A percentile compares a stretch with the other conserved stretches of the same genome.
Evolutionary conservation across 2,329 filamentous ascomycete genomes (phyloP).

Genomic region (Colletotrichum agaves): DNA sequence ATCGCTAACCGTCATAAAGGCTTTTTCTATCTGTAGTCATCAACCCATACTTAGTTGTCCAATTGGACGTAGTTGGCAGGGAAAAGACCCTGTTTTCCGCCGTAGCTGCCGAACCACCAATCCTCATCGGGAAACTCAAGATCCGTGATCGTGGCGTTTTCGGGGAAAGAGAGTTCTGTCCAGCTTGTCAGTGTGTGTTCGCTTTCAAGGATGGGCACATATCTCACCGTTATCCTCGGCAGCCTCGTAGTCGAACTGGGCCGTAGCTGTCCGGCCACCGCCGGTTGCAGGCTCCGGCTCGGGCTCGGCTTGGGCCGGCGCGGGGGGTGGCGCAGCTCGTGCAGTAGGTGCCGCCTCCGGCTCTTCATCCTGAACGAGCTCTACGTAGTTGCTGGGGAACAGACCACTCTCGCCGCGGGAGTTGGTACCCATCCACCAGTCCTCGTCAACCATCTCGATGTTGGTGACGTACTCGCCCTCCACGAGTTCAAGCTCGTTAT

Average conservation of each 20-base stretch:
- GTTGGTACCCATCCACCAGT: conserved; percentile 99
- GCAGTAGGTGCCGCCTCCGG: conserved; percentile 50
- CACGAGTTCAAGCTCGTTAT: conserved; percentile 91
- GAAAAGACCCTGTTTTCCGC: conserved; percentile 86
- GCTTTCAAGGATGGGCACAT: conserved; percentile 6
- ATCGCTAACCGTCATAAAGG: conserved; percentile 31
- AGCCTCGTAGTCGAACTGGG: conserved; percentile 95
- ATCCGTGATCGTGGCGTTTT: conserved; percentile 83
- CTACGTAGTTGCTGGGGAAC: conserved; percentile 98
- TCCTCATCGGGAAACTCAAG: conserved; percentile 98
- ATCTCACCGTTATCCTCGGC: conserved; percentile 87
- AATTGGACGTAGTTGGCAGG: conserved; percentile 77
- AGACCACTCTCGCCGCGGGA: conserved; percentile 83
- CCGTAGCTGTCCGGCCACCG: conserved; percentile 76
- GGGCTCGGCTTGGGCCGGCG: conserved; percentile 49
- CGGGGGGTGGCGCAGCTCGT: conserved; percentile 50
- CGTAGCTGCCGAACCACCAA: conserved; percentile 95
- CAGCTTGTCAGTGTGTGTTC: conserved; percentile 42
- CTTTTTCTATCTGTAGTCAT: conserved; percentile 27
- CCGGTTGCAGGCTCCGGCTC: conserved; percentile 49
- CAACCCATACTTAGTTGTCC: conserved; percentile 47
- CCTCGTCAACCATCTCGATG: conserved; percentile 97
- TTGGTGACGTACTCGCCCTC: conserved; percentile 91
- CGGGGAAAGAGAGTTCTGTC: conserved; percentile 81
- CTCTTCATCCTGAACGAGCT: conserved; percentile 75